Conservation (phyloP, 148 eudicot species). For the Camellia lanceoleosa region DNA sequence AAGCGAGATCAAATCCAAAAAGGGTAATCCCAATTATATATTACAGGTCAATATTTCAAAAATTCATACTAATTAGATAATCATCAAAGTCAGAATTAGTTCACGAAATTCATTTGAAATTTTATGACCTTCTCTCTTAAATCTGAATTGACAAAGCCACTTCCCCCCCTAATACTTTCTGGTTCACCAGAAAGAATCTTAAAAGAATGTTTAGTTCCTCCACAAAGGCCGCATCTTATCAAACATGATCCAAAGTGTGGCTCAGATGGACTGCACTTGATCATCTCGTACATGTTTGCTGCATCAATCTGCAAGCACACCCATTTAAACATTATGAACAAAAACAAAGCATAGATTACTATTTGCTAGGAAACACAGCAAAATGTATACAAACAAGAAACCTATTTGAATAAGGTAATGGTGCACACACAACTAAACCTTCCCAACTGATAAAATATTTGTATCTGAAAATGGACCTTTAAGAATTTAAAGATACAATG, state of each 20-base stretch:
- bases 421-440: neutral
- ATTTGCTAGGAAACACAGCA: neutral
- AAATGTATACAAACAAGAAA: neutral
- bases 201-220: constrained; percentile 37
- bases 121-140: constrained; percentile 55
- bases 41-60: neutral
- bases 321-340: constrained; percentile 9
- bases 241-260: constrained; percentile 19
- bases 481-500: neutral
- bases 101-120: constrained; percentile 6
- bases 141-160: constrained; percentile 30
- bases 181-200: constrained; percentile 42
- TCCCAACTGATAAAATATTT: neutral
- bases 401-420: neutral
- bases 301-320: constrained; percentile 46
- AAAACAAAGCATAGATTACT: constrained; percentile 5
- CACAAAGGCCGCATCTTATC: constrained; percentile 37
- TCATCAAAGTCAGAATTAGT: neutral
- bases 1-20: constrained; percentile 2
- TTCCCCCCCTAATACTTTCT: constrained; percentile 32
- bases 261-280: constrained; percentile 17
- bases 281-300: constrained; percentile 49
- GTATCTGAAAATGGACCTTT: neutral
- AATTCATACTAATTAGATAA: neutral
- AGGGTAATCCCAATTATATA: neutral